Conservation (phyloP, 768 basidiomycete species). For the Psilocybe tampanensis region DNA sequence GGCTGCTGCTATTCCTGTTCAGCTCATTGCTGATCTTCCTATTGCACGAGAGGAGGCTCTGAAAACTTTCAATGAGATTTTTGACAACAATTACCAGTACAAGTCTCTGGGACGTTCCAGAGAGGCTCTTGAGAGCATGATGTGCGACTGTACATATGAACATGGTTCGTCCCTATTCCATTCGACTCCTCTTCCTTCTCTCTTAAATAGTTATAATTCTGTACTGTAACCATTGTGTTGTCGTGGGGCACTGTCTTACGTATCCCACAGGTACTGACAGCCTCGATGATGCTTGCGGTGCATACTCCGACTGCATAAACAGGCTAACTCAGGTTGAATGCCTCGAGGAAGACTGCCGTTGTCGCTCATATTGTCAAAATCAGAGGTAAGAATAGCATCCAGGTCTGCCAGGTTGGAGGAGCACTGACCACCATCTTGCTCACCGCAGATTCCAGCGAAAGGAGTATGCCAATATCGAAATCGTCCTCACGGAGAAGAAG, state of each 20-base stretch:
- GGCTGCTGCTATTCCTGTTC: conserved; percentile 41
- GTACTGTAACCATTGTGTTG: conserved; percentile 6
- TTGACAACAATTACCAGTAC: conserved; percentile 84
- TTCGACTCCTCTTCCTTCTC: conserved; percentile 9
- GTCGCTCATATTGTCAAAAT: conserved; percentile 82
- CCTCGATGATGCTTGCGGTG: conserved; percentile 76
- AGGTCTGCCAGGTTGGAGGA: neutral
- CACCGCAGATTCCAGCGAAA: conserved; percentile 77
- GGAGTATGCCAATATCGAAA: conserved; percentile 84
- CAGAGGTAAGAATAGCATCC: conserved; percentile 71
- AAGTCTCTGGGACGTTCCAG: conserved; percentile 84
- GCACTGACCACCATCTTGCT: conserved; percentile 13
- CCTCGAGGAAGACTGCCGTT: conserved; percentile 86
- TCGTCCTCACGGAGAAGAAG: conserved; percentile 94
- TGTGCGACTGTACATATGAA: conserved; percentile 89
- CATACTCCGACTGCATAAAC: conserved; percentile 94
- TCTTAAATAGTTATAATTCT: conserved; percentile 16
- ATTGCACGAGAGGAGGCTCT: conserved; percentile 74
- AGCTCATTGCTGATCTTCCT: conserved; percentile 83
- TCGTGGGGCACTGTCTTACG: conserved; percentile 27
- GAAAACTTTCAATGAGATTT: conserved; percentile 71
- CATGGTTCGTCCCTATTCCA: conserved; percentile 62
- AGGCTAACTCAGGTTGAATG: conserved; percentile 97
- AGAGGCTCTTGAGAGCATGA: conserved; percentile 90
- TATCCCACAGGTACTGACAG: conserved; percentile 56